Percentiles rank a stretch among this genome's conserved stretches.
phyloP scores from a whole-genome alignment of 108 stramenopile genomes.

The Pseudonitzschia multiseries region DNA sequence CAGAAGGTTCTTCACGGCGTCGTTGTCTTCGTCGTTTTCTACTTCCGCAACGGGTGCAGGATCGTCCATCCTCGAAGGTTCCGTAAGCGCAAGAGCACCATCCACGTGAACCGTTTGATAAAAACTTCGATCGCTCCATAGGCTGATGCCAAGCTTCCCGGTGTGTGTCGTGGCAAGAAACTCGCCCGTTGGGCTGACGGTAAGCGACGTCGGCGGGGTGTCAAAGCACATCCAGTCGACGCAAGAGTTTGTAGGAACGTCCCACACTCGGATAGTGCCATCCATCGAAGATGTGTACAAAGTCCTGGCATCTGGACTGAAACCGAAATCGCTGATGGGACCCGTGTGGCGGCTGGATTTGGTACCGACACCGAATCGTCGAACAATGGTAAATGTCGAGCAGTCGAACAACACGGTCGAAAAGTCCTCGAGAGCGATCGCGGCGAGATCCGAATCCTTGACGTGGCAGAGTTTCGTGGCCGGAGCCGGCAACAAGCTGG shows the following conservation, averaged over 20 bases:
- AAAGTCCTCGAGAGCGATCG: constrained; percentile 72
- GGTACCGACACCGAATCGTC: constrained; percentile 60
- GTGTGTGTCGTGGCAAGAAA: constrained; percentile 91
- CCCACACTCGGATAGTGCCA: constrained; percentile 90
- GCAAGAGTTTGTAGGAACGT: constrained; percentile 92
- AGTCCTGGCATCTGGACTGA: constrained; percentile 89
- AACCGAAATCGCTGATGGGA: constrained; percentile 84
- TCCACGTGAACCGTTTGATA: constrained; percentile 86
- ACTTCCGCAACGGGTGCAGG: constrained; percentile 80
- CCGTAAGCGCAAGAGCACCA: constrained; percentile 48
- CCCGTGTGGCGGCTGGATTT: constrained; percentile 50
- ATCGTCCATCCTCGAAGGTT: constrained; percentile 82
- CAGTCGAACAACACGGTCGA: constrained; percentile 77
- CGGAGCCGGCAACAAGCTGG: constrained; percentile 60
- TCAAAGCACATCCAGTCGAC: constrained; percentile 94
- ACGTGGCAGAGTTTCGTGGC: constrained; percentile 78
- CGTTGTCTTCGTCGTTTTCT: constrained; percentile 50
- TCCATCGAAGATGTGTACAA: constrained; percentile 86
- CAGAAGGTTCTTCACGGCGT: constrained; percentile 34
- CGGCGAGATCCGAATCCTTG: constrained; percentile 81
- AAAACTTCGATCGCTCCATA: constrained; percentile 94
- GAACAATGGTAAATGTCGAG: constrained; percentile 60
- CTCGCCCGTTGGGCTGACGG: constrained; percentile 94
- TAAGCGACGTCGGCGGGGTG: constrained; percentile 79
- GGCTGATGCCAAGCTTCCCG: constrained; percentile 78